These are phyloP conservation scores for Ilex paraguariensis DNA, from an alignment of 305 asterid genomes.

Conservation along the genomic window DNA sequence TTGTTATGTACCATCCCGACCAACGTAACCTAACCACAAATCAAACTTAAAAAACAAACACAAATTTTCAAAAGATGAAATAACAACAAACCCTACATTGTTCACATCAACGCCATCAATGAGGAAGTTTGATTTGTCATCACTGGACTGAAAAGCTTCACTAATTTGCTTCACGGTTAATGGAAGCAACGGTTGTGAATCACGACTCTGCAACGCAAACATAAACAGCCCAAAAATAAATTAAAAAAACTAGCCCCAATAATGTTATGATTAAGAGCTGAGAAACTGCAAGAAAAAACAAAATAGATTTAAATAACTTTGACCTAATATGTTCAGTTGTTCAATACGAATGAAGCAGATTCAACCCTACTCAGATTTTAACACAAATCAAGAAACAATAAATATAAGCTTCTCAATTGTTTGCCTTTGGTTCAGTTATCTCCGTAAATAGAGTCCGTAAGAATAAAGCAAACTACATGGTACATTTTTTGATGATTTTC, in stretches of 20 bases:
- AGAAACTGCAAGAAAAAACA: background rate
- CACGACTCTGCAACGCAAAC: conserved; percentile 48
- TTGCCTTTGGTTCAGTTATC: no score
- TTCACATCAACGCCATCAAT: conserved; percentile 60
- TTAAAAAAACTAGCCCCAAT: no score
- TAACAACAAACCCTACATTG: conserved; percentile 37
- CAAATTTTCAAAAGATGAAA: background rate
- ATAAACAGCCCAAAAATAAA: no score
- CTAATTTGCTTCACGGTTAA: conserved; percentile 78
- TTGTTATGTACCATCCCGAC: conserved; percentile 66
- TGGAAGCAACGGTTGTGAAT: conserved; percentile 67
- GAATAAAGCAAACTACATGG: no score
- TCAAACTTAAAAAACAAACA: conserved; percentile 5
- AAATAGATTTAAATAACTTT: background rate
- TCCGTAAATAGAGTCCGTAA: no score
- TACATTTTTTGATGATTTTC: no score
- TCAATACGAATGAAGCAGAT: background rate
- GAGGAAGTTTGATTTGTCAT: conserved; percentile 52
- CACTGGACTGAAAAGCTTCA: conserved; percentile 49
- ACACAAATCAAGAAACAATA: background rate
- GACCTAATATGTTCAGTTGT: background rate
- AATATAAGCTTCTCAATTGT: background rate
- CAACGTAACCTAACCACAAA: conserved; percentile 53
- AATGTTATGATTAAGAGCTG: background rate
- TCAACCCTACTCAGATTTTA: background rate